Evolutionary conservation across 2,329 filamentous ascomycete species (phyloP).

Genomic region (Curvularia hawaiiensis): DNA sequence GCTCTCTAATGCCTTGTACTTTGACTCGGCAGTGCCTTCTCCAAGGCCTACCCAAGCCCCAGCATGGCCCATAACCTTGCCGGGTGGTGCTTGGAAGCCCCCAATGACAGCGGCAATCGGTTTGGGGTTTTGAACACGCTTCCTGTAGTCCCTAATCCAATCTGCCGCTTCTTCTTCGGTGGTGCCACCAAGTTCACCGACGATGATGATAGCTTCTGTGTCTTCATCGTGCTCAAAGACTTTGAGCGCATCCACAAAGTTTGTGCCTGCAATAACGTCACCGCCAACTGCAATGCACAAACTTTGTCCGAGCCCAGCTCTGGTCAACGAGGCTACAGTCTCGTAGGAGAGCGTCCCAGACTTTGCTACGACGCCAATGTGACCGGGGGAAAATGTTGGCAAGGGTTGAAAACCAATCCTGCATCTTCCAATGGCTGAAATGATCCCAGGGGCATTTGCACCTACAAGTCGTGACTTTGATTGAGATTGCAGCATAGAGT

Average conservation of each 20-base stretch:
- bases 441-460: constrained; percentile 82
- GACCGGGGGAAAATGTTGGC: constrained; percentile 70
- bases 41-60: constrained; percentile 73
- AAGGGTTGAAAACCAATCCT: constrained; percentile 78
- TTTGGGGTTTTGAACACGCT: constrained; percentile 65
- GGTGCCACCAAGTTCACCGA: constrained; percentile 74
- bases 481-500: constrained; percentile 73
- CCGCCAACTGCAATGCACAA: constrained; percentile 79
- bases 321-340: constrained; percentile 74
- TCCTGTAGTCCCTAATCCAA: constrained; percentile 71
- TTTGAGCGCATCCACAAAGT: constrained; percentile 71
- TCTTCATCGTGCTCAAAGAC: constrained; percentile 70
- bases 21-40: constrained; percentile 68
- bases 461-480: constrained; percentile 74
- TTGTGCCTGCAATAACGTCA: constrained; percentile 75
- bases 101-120: constrained; percentile 76
- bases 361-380: constrained; percentile 78
- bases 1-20: constrained; percentile 68
- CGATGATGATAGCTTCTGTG: constrained; percentile 72
- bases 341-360: constrained; percentile 83
- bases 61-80: constrained; percentile 78
- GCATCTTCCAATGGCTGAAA: constrained; percentile 72
- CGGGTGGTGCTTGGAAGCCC: constrained; percentile 66
- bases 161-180: constrained; percentile 74
- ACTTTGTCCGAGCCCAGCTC: constrained; percentile 77